Percentiles rank a stretch among this genome's conserved stretches.
These are phyloP conservation scores for Hansenula sp. DNA, from an alignment of 1,139 yeast genomes.

Conservation along the genomic window DNA sequence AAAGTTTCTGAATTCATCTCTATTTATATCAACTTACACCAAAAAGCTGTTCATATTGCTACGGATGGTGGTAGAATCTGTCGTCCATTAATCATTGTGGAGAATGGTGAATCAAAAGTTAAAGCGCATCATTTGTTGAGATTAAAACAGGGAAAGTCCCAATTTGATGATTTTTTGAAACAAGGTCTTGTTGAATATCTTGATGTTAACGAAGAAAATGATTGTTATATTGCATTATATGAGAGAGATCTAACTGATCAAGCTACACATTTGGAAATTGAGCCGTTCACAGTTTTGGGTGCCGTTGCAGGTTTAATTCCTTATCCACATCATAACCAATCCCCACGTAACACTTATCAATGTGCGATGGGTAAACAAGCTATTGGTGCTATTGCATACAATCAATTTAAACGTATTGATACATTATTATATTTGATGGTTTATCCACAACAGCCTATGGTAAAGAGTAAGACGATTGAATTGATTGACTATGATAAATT, in stretches of 20 bases:
- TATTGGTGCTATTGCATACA: constrained; percentile 97
- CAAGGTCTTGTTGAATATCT: constrained; percentile 91
- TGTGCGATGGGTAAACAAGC: constrained; percentile 99
- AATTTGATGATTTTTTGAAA: constrained; percentile 82
- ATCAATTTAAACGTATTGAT: constrained; percentile 93
- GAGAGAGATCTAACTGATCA: constrained; percentile 56
- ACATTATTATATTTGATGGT: constrained; percentile 92
- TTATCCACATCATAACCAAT: constrained; percentile 98
- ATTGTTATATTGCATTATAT: constrained; percentile 86
- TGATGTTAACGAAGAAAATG: constrained; percentile 98
- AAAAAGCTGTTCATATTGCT: constrained; percentile 91
- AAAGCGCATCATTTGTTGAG: constrained; percentile 61
- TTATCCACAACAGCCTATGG: constrained; percentile 99
- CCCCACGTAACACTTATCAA: constrained; percentile 97
- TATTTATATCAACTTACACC: constrained; percentile 85
- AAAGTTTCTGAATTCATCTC: constrained; percentile 88
- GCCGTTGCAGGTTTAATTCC: constrained; percentile 99
- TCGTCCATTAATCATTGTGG: constrained; percentile 90
- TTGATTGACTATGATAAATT: constrained; percentile 90
- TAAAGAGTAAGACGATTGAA: constrained; percentile 94
- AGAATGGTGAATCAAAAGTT: constrained; percentile 67
- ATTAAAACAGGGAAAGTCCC: constrained; percentile 67
- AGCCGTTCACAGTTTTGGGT: constrained; percentile 93
- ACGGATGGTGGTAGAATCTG: constrained; percentile 99
- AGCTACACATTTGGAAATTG: constrained; percentile 91